A percentile compares a stretch with the other conserved stretches of the same genome.
Conservation (phyloP, 768 basidiomycete species). For the Tylopilus felleus region DNA sequence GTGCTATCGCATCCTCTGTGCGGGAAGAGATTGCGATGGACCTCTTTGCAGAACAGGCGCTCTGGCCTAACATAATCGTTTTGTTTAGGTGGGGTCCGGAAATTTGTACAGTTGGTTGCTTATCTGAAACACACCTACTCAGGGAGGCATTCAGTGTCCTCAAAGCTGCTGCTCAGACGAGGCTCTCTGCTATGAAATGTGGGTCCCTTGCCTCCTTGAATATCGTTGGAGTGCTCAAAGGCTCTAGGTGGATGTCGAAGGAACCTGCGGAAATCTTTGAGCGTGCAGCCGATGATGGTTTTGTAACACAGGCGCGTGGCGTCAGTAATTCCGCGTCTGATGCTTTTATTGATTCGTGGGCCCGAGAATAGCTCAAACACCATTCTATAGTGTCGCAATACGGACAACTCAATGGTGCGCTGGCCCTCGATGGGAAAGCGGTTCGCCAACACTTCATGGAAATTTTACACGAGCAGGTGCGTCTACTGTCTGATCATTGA, state of each 20-base stretch:
- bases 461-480: conserved; percentile 49
- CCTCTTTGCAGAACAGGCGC: background rate
- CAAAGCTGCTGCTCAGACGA: no score
- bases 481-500: background rate
- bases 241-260: conserved; percentile 65
- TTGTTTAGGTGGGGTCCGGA: no score
- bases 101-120: no score
- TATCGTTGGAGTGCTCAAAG: background rate
- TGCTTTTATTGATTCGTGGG: background rate
- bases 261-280: conserved; percentile 70
- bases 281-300: conserved; percentile 63
- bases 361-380: conserved; percentile 45
- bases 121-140: no score
- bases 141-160: no score
- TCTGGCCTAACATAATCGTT: no score
- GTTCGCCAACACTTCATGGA: conserved; percentile 53
- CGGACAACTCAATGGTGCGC: conserved; percentile 57
- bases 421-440: conserved; percentile 50
- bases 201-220: no score
- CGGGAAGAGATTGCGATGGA: background rate
- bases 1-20: background rate
- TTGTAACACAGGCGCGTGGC: conserved; percentile 37
- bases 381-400: conserved; percentile 43
- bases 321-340: background rate
- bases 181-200: no score